Percentiles rank a stretch among this genome's conserved stretches.
Evolutionary conservation across 1,284 basidiomycete genomes (phyloP).

Genomic region (Lignosus rhinocerotis): DNA sequence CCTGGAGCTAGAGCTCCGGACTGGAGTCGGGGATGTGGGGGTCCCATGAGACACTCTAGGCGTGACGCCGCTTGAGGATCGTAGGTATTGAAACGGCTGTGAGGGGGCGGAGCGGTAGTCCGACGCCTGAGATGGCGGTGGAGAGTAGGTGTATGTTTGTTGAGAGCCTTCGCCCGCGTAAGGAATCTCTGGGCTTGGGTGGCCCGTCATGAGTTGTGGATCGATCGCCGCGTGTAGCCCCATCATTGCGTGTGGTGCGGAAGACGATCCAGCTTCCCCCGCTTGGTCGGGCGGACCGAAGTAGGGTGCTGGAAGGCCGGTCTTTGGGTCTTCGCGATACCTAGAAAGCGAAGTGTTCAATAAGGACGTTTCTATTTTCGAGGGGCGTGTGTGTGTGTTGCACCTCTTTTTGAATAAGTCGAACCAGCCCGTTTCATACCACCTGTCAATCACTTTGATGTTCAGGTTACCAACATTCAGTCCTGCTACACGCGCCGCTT

Average conservation of each 20-base stretch:
- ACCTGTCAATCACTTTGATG: constrained; percentile 70
- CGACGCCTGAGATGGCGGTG: constrained; percentile 1
- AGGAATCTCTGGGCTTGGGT: background rate
- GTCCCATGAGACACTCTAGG: background rate
- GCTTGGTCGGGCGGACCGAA: constrained; percentile 15
- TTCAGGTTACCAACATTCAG: constrained; percentile 70
- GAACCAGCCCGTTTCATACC: constrained; percentile 75
- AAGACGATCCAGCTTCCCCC: constrained; percentile 6
- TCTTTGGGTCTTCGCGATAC: constrained; percentile 29
- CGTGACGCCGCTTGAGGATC: constrained; percentile 4
- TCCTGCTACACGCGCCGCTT: constrained; percentile 57
- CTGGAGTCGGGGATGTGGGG: background rate
- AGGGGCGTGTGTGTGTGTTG: background rate
- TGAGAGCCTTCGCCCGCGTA: constrained; percentile 13
- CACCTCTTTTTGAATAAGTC: constrained; percentile 64
- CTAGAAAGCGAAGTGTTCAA: background rate
- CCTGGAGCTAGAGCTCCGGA: background rate
- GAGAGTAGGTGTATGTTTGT: constrained; percentile 8
- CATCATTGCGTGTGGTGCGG: constrained; percentile 10
- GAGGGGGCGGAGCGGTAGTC: constrained; percentile 3
- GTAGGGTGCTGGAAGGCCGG: constrained; percentile 26
- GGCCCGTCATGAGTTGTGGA: constrained; percentile 19
- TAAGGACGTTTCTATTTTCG: background rate
- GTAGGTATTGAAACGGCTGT: constrained; percentile 14
- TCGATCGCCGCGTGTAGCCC: constrained; percentile 18